Base-by-base conservation (phyloP, 2,329 filamentous ascomycete genomes). In the Ophiostoma sp. region DNA sequence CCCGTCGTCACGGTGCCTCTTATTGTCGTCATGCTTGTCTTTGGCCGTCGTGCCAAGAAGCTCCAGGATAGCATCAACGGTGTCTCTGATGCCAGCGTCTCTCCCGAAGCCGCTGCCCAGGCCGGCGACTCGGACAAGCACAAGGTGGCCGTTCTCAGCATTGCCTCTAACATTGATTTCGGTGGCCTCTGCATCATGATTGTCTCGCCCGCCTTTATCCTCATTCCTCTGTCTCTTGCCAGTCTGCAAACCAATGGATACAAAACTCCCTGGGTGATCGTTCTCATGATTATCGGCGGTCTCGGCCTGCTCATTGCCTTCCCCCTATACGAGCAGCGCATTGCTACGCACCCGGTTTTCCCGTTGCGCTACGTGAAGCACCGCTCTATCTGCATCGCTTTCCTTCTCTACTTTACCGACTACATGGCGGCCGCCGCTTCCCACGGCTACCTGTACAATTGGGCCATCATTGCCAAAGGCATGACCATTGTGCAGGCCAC, bases 1-100 rank as follows among this genome's bases (percentile, higher is more conserved):
- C 84, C 83, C 76, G 75, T 84, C n/a, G 79, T 80, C 55, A 83
- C 82, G 40, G 75, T 80, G 36, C 82, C 83, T 27, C 78, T 85
- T 42, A 79, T 83, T 40, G 75, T 78, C 2, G 79, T 81, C 6
- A 75, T 86, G 1, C 78, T 80, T 66, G 78, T 80, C 72, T 84
- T 82, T 71, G 81, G 84, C 73, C 74, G 77, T 8, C 82, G 79
- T 68, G 83, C 83, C 40, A 80, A 81, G 70, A 81, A 78, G 71
- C 73, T 79, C 41, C 58, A 64, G 55, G 68, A 27, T 40, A 80
- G 79, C 4, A 72, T 82, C 62, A 55, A 55, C 18, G 49, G 49
- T 55, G 49, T 47, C 45, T 47, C 14, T 16, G 45, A 47, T 16
- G 45, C 11, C 12, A 5, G 12, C 12, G 45, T 16, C 5, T 47